Conservation (phyloP, 2,329 filamentous ascomycete genomes). For the Pyrenochaeta sp. region DNA sequence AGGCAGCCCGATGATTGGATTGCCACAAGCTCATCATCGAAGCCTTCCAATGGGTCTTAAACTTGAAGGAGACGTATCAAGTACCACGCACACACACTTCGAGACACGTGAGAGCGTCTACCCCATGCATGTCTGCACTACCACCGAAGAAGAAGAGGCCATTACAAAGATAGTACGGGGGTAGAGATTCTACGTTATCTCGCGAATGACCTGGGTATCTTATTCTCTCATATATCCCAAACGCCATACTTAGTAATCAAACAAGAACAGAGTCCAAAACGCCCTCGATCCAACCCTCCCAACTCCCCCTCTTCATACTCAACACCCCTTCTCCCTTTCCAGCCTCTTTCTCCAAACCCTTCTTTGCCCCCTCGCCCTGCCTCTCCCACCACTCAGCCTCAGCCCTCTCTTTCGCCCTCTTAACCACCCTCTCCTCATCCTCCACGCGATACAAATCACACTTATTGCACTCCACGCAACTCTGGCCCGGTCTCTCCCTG, state of each 20-base stretch:
- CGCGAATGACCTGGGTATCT: not conserved
- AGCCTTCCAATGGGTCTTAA: too few species aligned
- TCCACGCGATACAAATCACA: constrained; percentile 61
- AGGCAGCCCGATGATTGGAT: too few species aligned
- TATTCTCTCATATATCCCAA: not conserved
- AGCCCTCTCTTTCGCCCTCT: constrained; percentile 52
- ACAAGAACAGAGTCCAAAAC: constrained; percentile 27
- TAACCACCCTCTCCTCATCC: constrained; percentile 56
- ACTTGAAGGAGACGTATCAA: too few species aligned
- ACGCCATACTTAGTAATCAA: constrained; percentile 8
- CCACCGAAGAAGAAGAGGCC: too few species aligned
- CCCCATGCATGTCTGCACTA: too few species aligned
- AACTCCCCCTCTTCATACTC: constrained; percentile 18
- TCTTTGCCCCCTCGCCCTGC: constrained; percentile 40
- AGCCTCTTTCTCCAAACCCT: constrained; percentile 32
- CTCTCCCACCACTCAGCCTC: constrained; percentile 57
- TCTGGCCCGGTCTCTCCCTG: constrained; percentile 76
- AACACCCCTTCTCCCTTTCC: constrained; percentile 22
- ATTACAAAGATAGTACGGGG: too few species aligned
- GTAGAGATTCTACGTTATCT: not conserved
- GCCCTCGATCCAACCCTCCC: constrained; percentile 30
- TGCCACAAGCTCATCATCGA: too few species aligned
- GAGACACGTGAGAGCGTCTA: too few species aligned
- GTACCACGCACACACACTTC: too few species aligned
- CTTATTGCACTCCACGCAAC: constrained; percentile 77